phyloP scores from a whole-genome alignment of 2,329 filamentous ascomycete genomes.

The Aspergillus oerlinghausenensis region DNA sequence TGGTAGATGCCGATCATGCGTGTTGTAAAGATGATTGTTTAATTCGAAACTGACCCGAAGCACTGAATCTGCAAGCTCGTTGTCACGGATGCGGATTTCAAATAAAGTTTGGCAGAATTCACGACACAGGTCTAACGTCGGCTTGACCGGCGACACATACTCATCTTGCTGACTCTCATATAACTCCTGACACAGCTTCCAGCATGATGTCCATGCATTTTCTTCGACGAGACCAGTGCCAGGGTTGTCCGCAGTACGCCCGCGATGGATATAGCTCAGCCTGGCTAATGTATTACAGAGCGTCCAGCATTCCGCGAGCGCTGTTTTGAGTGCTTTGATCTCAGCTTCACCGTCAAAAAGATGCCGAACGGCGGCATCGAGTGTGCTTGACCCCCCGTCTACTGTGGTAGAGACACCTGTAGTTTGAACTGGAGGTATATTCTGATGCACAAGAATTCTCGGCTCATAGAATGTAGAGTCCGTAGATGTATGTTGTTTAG shows the following conservation, averaged over 20 bases:
- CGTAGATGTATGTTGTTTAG: conserved; percentile 17
- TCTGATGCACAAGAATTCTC: conserved; percentile 13
- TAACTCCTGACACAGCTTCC: conserved; percentile 84
- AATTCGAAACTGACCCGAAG: conserved; percentile 89
- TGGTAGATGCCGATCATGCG: conserved; percentile 77
- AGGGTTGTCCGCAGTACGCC: conserved; percentile 65
- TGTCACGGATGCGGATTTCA: conserved; percentile 71
- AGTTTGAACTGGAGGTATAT: conserved; percentile 30
- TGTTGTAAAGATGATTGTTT: conserved; percentile 92
- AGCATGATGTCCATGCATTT: conserved; percentile 88
- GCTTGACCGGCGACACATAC: conserved; percentile 62
- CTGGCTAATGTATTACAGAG: conserved; percentile 86
- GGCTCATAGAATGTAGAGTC: background rate
- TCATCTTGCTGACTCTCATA: conserved; percentile 76
- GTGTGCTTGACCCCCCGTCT: conserved; percentile 20
- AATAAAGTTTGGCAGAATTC: conserved; percentile 92
- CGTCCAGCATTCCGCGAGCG: conserved; percentile 86
- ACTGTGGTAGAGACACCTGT: conserved; percentile 10
- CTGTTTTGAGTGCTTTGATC: conserved; percentile 64
- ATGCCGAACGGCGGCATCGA: conserved; percentile 29
- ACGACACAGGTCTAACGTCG: conserved; percentile 79
- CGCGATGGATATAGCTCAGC: conserved; percentile 76
- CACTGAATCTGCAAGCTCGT: conserved; percentile 79
- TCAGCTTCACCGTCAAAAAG: conserved; percentile 51
- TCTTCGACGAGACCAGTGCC: conserved; percentile 72